These are phyloP conservation scores for Populus deltoides DNA, from an alignment of 345 rosid genomes.

Conservation along the genomic window DNA sequence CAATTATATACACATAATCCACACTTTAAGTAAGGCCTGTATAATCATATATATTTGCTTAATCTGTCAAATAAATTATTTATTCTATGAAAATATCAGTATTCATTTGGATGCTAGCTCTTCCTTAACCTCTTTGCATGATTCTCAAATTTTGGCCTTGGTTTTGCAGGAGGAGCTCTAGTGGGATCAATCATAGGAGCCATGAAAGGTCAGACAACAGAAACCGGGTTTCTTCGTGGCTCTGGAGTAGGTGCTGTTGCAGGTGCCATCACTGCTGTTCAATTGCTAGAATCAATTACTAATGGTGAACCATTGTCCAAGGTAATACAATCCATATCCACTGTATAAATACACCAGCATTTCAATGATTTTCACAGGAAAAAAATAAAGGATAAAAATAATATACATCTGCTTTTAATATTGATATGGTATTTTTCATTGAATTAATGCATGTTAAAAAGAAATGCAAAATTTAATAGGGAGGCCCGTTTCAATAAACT, in stretches of 20 bases:
- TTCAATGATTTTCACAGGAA: not conserved
- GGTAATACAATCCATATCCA: constrained; percentile 32
- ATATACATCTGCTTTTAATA: too few species aligned
- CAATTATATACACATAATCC: too few species aligned
- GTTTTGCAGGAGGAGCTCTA: constrained; percentile 51
- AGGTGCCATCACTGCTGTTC: constrained; percentile 68
- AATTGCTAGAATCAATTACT: constrained; percentile 48
- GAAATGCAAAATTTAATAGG: too few species aligned
- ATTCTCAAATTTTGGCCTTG: not conserved
- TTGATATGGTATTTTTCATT: too few species aligned
- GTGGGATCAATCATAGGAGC: constrained; percentile 72
- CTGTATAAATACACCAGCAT: not conserved
- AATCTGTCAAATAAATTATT: too few species aligned
- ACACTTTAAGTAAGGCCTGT: too few species aligned
- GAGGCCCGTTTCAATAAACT: too few species aligned
- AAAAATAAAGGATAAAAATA: too few species aligned
- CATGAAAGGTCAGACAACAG: constrained; percentile 82
- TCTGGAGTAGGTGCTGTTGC: constrained; percentile 64
- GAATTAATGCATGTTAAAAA: too few species aligned
- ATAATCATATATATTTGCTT: too few species aligned
- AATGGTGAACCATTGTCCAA: constrained; percentile 63
- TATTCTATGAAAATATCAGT: too few species aligned
- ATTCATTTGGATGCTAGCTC: too few species aligned
- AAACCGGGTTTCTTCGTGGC: constrained; percentile 64
- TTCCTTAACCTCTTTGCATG: not conserved